Base-by-base conservation (phyloP, 805 yeast genomes). In the Saccharomycopsis babjevae region DNA sequence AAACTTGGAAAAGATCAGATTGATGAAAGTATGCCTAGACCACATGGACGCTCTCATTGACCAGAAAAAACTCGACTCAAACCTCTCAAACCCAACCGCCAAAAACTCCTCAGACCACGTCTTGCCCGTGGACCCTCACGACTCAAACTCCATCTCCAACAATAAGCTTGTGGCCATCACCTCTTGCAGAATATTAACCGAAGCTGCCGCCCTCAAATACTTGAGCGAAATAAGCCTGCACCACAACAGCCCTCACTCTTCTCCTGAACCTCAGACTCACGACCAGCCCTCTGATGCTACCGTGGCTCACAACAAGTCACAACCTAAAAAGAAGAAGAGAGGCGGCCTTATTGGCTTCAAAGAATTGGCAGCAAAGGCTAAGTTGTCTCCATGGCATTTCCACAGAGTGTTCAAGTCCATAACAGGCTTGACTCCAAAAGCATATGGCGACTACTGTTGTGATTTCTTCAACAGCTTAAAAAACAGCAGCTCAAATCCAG, bases 371-470 rank as follows among this genome's bases (percentile, higher is more conserved):
- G 84, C 89, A 22, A 87, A 89, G 69, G 85, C 91, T 10, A 86
- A 86, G 66, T 78, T 90, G 62, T 82, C 89, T 11, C 94, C 96
- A 30, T 90, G 96, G 96, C 97, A 90, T 72, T 90, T 90, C 73
- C 97, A 90, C 76, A 77, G 97, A 58, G 96, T 90, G 28, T 90
- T 90, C 77, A 86, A 90, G 72, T 81, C 85, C 60, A 88, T 89
- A 63, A 88, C 96, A 5, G 93, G 96, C 1, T 79, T 89, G 62
- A 89, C 97, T 0, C 96, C 96, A 28, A 88, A 89, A 75, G 86
- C 89, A 6, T 89, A 89, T 68, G 96, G 96, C 58, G 96, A 89
- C 69, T 56, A 59, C 30, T 59, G 62, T 20, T 59, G 59, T 13
- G 59, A 32, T 7, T 59, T 72, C 66, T 75, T 85, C 66, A 79